These are phyloP conservation scores for Mortierella sp. DNA, from an alignment of 371 early-diverging fungal species.

Conservation along the genomic window DNA sequence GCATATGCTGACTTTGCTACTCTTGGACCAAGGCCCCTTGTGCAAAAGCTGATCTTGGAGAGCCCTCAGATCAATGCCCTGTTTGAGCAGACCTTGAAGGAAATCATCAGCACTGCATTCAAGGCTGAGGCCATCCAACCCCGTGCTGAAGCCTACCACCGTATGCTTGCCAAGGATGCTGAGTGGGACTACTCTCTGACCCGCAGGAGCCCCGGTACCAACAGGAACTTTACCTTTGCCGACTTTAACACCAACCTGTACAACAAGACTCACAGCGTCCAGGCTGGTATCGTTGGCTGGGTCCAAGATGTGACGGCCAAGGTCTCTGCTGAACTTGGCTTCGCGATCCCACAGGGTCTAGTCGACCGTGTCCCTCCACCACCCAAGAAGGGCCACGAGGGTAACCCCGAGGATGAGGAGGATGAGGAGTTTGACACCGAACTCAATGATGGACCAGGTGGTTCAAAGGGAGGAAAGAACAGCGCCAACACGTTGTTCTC, in stretches of 20 bases:
- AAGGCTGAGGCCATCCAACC: slow-evolving; percentile 61
- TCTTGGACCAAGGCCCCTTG: slow-evolving; percentile 15
- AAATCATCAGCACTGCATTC: slow-evolving; percentile 64
- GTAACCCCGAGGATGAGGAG: slow-evolving; percentile 38
- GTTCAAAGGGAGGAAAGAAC: background rate
- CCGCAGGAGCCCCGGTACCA: slow-evolving; percentile 55
- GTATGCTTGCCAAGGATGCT: slow-evolving; percentile 62
- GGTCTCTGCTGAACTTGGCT: slow-evolving; percentile 23
- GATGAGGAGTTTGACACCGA: slow-evolving; percentile 5
- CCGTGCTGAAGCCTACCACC: slow-evolving; percentile 58
- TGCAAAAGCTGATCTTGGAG: slow-evolving; percentile 42
- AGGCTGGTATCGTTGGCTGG: slow-evolving; percentile 32
- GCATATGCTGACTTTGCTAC: slow-evolving; percentile 19
- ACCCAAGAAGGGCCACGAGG: slow-evolving; percentile 31
- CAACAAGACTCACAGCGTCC: slow-evolving; percentile 19
- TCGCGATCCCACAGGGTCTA: slow-evolving; percentile 30
- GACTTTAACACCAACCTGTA: slow-evolving; percentile 57
- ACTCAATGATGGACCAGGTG: background rate
- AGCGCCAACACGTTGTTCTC: slow-evolving; percentile 1
- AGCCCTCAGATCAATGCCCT: slow-evolving; percentile 42
- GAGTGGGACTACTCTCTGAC: slow-evolving; percentile 58
- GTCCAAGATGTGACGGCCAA: slow-evolving; percentile 9
- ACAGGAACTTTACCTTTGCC: slow-evolving; percentile 53
- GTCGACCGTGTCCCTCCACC: slow-evolving; percentile 41
- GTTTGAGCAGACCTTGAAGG: slow-evolving; percentile 63